Conservation (phyloP, 495 filamentous ascomycete species). For the Neurospora sp. region DNA sequence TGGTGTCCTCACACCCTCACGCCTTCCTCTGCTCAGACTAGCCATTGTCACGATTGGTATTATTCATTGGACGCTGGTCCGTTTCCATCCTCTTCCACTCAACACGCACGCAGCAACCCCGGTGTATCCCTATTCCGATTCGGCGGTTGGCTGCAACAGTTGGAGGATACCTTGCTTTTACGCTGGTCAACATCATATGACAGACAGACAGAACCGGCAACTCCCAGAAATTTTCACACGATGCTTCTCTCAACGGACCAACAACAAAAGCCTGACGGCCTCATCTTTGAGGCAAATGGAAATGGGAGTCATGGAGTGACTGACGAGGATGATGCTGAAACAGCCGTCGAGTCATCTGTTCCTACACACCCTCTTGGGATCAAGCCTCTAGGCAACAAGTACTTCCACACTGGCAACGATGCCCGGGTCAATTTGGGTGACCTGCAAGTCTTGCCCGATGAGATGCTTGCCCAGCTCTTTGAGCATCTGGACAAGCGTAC, state of each 20-base stretch:
- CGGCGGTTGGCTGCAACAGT: neutral
- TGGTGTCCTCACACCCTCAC: neutral
- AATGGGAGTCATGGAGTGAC: slow-evolving; percentile 9
- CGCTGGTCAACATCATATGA: neutral
- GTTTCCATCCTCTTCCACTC: neutral
- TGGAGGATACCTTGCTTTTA: neutral
- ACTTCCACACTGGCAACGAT: slow-evolving; percentile 49
- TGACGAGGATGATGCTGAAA: slow-evolving; percentile 4
- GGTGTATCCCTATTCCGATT: neutral
- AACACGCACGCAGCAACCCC: neutral
- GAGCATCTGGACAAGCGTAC: slow-evolving; percentile 59
- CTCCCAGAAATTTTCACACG: neutral
- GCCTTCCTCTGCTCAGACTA: neutral
- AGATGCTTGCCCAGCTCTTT: slow-evolving; percentile 64
- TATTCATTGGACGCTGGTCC: neutral
- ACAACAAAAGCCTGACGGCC: neutral
- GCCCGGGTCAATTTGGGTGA: slow-evolving; percentile 53
- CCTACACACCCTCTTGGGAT: slow-evolving; percentile 76
- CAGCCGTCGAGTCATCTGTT: slow-evolving; percentile 32
- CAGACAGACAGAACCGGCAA: neutral
- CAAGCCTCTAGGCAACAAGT: slow-evolving; percentile 82
- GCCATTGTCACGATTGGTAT: neutral
- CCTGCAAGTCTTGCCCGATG: slow-evolving; percentile 64
- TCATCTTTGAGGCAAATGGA: slow-evolving; percentile 5
- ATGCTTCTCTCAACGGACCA: slow-evolving; percentile 17